Evolutionary conservation across 371 early-diverging fungal genomes (phyloP), one percentile per base, ranked within the genome.

Genomic region (Zancudomyces culisetae): DNA sequence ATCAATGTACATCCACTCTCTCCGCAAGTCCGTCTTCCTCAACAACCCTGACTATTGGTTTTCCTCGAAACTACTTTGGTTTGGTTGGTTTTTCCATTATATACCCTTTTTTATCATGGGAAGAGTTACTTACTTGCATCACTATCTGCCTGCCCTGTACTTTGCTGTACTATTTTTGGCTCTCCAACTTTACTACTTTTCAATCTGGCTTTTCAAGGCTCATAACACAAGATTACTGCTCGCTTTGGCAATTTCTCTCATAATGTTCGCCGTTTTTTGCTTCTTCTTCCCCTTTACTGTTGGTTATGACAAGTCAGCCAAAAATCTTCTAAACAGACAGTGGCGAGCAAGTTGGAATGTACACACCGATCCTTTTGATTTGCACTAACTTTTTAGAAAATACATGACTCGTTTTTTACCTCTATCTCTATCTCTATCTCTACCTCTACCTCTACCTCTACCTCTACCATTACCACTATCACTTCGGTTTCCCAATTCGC

Each of bases 111-210:
- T 80, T 60, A 76, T 95, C 50, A 92, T 98, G 90, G 94, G 91
- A 18, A 85, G 99, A 47, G 98, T 99, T 48, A 85, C 87, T 0
- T 97, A 97, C 61, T 70, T 98, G 27, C 99, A 98, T 66, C 99
- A 98, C 64, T 98, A 98, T 67, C 89, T 96, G 68, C 98, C 98
- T 0, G 93, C 98, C 0, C 75, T 98, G 27, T 97, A 97, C 68
- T 98, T 98, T 70, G 79, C 81, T 39, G 76, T 97, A 45, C 64
- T 97, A 27, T 66, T 79, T 66, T 72, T 82, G 22, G 78, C 81
- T 3, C 83, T 79, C 59, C 52, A 86, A 52, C 45, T 88, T 26
- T 92, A 95, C 56, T 83, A n/a, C n/a, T n/a, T 81, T 57, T 64
- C 81, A 23, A 57, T n/a, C 21, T 15, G 51, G 2, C 12, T 20